Evolutionary conservation across 306 rosid genomes (phyloP).

Genomic region (Acacia confusa): DNA sequence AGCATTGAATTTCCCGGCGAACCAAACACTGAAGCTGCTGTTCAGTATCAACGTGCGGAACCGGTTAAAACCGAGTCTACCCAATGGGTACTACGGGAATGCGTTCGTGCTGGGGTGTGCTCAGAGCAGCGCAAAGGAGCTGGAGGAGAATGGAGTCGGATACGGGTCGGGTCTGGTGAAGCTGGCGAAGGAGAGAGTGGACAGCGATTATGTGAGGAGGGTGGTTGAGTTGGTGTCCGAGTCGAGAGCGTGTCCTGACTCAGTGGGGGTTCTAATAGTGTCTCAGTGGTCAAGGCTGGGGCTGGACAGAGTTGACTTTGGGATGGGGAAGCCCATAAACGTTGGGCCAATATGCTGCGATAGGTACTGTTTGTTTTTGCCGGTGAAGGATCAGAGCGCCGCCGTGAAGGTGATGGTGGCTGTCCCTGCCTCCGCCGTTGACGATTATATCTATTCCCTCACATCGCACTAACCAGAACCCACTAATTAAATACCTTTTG

Average conservation of each 20-base stretch:
- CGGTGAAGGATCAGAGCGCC: constrained; percentile 56
- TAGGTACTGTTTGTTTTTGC: constrained; percentile 76
- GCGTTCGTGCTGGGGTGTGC: constrained; percentile 87
- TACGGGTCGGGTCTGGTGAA: constrained; percentile 44
- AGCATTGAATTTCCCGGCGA: constrained; percentile 62
- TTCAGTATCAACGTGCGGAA: constrained; percentile 73
- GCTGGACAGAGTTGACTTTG: constrained; percentile 70
- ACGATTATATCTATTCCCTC: constrained; percentile 42
- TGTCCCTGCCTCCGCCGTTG: constrained; percentile 54
- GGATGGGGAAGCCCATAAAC: constrained; percentile 53
- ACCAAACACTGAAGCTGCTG: constrained; percentile 59
- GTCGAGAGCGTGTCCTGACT: constrained; percentile 46
- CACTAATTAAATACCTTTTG: background rate
- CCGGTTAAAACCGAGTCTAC: constrained; percentile 68
- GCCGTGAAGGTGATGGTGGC: constrained; percentile 70
- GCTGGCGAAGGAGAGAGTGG: constrained; percentile 59
- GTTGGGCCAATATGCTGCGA: constrained; percentile 78
- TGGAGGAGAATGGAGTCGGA: constrained; percentile 52
- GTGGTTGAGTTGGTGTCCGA: constrained; percentile 47
- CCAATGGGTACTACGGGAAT: constrained; percentile 82
- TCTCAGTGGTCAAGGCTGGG: constrained; percentile 84
- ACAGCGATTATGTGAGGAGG: constrained; percentile 59
- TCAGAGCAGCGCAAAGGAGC: constrained; percentile 51
- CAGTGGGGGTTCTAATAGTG: constrained; percentile 54
- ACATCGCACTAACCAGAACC: constrained; percentile 11